Evolutionary conservation across 768 basidiomycete species (phyloP), one percentile per base, ranked within the genome.

Genomic region (Lyophyllum semitale): DNA sequence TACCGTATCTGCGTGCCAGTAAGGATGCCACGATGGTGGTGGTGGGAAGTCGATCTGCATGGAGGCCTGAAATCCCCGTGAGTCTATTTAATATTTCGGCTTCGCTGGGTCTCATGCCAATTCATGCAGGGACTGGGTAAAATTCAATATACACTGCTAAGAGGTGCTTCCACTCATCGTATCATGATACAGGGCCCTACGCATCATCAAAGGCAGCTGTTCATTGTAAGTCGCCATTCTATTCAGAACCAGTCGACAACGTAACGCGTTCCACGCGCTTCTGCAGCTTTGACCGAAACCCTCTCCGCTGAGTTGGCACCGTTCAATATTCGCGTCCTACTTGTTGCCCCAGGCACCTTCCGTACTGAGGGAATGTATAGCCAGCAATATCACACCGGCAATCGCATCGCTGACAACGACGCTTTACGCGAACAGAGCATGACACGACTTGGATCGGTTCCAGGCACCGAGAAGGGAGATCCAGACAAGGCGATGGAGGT

Each of bases 281-380:
- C 15, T 48, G n/a, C n/a, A 84, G 84, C 82, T n/a, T 63, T 86
- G 25, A 76, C 78, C 6, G 85, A 87, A 66, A 78, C 80, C 1
- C 72, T 85, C 48, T 69, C 77, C 7, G 61, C 68, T 20, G 86
- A 88, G 67, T 70, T 88, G 23, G 76, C 78, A 2, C 78, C 76
- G 12, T 80, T 84, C 63, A 74, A 74, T 33, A 81, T 88, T 60
- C 80, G 82, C 30, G 77, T 83, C 20, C 70, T 84, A 22, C 72
- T 85, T 42, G 81, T 87, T 45, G 74, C 77, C 43, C 85, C 85
- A 1, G 85, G 85, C 9, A 68, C 80, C 15, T 86, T 87, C 73
- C 77, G 81, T 35, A 87, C 86, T 0, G 78, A 83, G 63, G 78
- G 79, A 30, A 84, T 85, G 37, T 80, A 79, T 63, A 59, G 71